phyloP scores from a whole-genome alignment of 768 basidiomycete genomes.

The Tulasnella sp. region DNA sequence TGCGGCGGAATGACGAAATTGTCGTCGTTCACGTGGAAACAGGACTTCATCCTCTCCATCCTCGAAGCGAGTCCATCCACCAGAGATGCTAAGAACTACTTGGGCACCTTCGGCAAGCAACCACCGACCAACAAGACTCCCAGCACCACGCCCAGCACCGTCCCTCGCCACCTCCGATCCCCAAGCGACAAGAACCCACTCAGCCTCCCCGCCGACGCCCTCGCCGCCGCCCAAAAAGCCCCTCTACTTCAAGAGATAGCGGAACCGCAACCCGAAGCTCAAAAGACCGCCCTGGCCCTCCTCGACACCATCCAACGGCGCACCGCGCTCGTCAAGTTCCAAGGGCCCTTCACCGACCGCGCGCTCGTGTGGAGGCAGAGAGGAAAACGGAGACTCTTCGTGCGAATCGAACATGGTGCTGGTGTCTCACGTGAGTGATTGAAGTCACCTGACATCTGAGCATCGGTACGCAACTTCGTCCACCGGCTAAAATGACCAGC shows the following conservation, averaged over 20 bases:
- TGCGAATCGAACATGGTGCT: too few relatives aligned
- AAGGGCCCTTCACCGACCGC: constrained; percentile 86
- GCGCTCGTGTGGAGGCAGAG: constrained; percentile 94
- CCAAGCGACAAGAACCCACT: constrained; percentile 24
- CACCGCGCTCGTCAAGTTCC: constrained; percentile 92
- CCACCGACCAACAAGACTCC: constrained; percentile 17
- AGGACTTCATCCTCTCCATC: constrained; percentile 97
- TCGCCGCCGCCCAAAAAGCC: constrained; percentile 24
- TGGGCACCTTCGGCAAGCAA: constrained; percentile 64
- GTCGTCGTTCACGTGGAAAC: constrained; percentile 5
- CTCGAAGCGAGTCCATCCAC: constrained; percentile 84
- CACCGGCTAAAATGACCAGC: too few relatives aligned
- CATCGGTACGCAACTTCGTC: too few relatives aligned
- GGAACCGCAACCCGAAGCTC: constrained; percentile 37
- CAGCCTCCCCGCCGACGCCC: constrained; percentile 20
- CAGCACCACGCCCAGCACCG: constrained; percentile 13
- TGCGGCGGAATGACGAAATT: neutral
- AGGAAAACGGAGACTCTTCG: too few relatives aligned
- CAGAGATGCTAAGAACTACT: constrained; percentile 81
- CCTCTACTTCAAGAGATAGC: constrained; percentile 29
- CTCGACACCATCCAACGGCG: constrained; percentile 74
- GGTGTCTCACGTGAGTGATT: too few relatives aligned
- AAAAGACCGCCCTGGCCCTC: constrained; percentile 38
- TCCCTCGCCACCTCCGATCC: constrained; percentile 18
- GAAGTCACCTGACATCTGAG: too few relatives aligned